A percentile compares a stretch with the other conserved stretches of the same genome.
Evolutionary conservation across 345 rosid genomes (phyloP).

Genomic region (Pseudoturritis turrita): DNA sequence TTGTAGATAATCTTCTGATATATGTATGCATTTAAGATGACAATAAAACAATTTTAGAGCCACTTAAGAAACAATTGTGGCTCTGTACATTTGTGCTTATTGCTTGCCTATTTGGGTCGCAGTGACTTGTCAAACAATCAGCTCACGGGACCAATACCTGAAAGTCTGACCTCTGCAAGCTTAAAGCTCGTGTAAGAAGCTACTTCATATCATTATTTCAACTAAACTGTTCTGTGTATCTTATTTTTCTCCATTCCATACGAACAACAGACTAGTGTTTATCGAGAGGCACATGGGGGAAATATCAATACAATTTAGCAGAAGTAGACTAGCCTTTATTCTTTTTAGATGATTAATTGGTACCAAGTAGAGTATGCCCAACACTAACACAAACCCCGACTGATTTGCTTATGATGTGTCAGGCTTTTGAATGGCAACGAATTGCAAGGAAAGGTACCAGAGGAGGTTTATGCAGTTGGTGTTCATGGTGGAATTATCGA

Average conservation of each 20-base stretch:
- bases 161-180: slow-evolving; percentile 61
- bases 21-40: not conserved
- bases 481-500: slow-evolving; percentile 92
- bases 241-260: not conserved
- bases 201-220: not conserved
- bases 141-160: slow-evolving; percentile 79
- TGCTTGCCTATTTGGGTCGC: slow-evolving; percentile 18
- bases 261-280: not conserved
- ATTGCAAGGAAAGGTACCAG: slow-evolving; percentile 83
- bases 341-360: too few species aligned
- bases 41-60: not conserved
- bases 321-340: not conserved
- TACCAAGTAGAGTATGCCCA: too few species aligned
- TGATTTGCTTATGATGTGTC: slow-evolving; percentile 9
- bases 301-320: not conserved
- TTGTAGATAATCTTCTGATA: not conserved
- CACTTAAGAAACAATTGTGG: not conserved
- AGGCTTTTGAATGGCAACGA: slow-evolving; percentile 69
- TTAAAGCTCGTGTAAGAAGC: slow-evolving; percentile 66
- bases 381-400: not conserved
- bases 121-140: slow-evolving; percentile 90
- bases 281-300: not conserved
- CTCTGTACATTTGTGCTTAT: slow-evolving; percentile 7
- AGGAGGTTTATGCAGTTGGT: slow-evolving; percentile 77
- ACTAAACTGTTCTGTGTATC: not conserved